Evolutionary conservation across 2,329 filamentous ascomycete species (phyloP).

Genomic region (Neopestalotiopsis sp.): DNA sequence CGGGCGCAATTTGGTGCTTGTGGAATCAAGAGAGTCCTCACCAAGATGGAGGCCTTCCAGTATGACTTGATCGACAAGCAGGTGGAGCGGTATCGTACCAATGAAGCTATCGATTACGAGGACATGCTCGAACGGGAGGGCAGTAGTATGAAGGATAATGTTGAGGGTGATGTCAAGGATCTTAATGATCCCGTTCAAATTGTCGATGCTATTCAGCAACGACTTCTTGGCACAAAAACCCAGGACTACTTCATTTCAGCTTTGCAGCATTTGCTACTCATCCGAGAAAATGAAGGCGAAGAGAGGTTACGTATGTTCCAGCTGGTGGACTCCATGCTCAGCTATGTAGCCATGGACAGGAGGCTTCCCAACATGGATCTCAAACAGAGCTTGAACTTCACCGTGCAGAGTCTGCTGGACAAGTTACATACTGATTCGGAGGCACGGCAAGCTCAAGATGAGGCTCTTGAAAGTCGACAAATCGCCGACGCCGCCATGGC

Average conservation of each 20-base stretch:
- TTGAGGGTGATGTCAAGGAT: conserved; percentile 87
- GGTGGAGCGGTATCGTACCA: conserved; percentile 88
- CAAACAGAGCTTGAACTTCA: conserved; percentile 97
- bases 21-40: conserved; percentile 90
- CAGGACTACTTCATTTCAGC: conserved; percentile 97
- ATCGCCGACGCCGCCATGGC: conserved; percentile 96
- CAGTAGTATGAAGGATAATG: conserved; percentile 85
- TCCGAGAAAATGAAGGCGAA: conserved; percentile 88
- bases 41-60: conserved; percentile 97
- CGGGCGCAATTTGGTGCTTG: conserved; percentile 95
- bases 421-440: conserved; percentile 97
- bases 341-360: conserved; percentile 98
- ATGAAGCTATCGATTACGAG: conserved; percentile 98
- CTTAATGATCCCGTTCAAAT: conserved; percentile 93
- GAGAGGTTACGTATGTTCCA: conserved; percentile 96
- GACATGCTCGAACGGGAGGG: conserved; percentile 92
- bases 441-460: conserved; percentile 88
- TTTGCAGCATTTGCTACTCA: conserved; percentile 91
- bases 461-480: conserved; percentile 86
- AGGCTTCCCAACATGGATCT: conserved; percentile 95
- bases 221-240: conserved; percentile 80
- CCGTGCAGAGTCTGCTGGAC: conserved; percentile 92
- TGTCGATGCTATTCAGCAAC: conserved; percentile 88
- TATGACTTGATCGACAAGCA: conserved; percentile 99
- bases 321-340: conserved; percentile 97